Conservation (phyloP, 1,284 basidiomycete species). For the Phlebopus sp. region DNA sequence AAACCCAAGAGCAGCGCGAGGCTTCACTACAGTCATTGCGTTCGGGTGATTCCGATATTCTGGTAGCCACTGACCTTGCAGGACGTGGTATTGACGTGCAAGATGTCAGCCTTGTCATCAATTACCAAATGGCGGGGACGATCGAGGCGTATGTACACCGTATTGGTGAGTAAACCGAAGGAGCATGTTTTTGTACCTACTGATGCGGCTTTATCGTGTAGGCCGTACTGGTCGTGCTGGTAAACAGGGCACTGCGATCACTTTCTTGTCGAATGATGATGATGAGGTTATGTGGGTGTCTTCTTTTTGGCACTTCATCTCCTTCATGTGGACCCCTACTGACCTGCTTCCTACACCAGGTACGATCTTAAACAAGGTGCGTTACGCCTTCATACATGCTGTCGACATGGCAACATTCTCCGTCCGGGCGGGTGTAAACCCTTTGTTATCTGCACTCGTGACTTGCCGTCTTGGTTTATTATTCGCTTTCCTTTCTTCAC, state of each 20-base stretch:
- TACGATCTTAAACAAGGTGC: conserved; percentile 87
- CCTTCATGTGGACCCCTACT: conserved; percentile 8
- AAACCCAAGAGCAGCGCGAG: conserved; percentile 96
- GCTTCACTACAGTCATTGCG: conserved; percentile 85
- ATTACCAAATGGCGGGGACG: conserved; percentile 94
- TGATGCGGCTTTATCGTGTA: conserved; percentile 27
- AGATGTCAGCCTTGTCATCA: conserved; percentile 94
- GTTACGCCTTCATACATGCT: conserved; percentile 13
- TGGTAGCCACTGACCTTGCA: conserved; percentile 97
- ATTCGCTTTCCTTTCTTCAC: conserved; percentile 6
- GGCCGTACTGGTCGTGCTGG: conserved; percentile 97
- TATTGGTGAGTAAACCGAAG: conserved; percentile 65
- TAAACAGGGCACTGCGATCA: conserved; percentile 89
- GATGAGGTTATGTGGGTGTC: conserved; percentile 90
- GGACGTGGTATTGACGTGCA: conserved; percentile 98
- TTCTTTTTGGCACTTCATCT: background rate
- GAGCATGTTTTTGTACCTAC: conserved; percentile 2
- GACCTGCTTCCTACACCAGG: conserved; percentile 41
- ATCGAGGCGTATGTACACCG: conserved; percentile 98
- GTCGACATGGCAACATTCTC: background rate
- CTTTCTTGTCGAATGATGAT: conserved; percentile 94
- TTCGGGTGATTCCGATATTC: conserved; percentile 76
- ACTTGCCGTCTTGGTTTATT: background rate
- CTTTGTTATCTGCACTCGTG: background rate
- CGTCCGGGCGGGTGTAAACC: background rate